These are phyloP conservation scores for Coemansia sp. DNA, from an alignment of 192 early-diverging fungal species.

Conservation along the genomic window DNA sequence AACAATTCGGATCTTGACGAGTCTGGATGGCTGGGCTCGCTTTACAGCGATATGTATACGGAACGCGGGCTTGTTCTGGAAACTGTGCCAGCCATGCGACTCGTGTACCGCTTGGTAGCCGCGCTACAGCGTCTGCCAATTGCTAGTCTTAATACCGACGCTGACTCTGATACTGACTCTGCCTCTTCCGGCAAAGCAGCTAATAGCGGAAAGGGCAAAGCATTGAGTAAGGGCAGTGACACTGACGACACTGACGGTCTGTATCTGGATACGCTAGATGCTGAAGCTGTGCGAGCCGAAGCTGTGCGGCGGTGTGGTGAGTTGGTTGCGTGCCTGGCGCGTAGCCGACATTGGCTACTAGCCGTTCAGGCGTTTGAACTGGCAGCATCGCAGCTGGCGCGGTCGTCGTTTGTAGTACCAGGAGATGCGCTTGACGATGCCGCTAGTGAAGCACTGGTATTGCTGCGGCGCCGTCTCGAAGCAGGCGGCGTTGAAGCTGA, in stretches of 20 bases:
- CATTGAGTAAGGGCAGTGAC: not conserved
- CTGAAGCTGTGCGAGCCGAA: constrained; percentile 22
- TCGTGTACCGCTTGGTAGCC: constrained; percentile 27
- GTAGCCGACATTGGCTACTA: constrained; percentile 43
- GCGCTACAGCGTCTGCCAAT: constrained; percentile 29
- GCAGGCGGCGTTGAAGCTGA: constrained; percentile 26
- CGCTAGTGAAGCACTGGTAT: constrained; percentile 7
- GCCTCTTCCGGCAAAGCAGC: not conserved
- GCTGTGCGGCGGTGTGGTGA: constrained; percentile 23
- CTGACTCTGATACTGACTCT: not conserved
- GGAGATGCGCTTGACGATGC: constrained; percentile 1
- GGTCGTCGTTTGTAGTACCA: constrained; percentile 26
- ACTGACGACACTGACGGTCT: constrained; percentile 4
- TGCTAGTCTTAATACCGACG: not conserved
- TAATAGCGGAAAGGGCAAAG: not conserved
- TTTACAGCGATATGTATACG: constrained; percentile 55
- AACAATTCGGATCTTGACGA: not conserved
- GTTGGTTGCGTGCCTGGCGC: constrained; percentile 25
- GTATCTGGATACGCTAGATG: constrained; percentile 1
- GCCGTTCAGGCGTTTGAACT: constrained; percentile 35
- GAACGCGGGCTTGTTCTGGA: constrained; percentile 64
- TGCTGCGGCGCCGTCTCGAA: constrained; percentile 23
- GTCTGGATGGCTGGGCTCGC: constrained; percentile 30
- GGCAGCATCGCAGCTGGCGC: constrained; percentile 29
- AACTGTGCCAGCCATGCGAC: constrained; percentile 55